Base-by-base conservation (phyloP, 331 rosid species). In the Quercus lobata region DNA sequence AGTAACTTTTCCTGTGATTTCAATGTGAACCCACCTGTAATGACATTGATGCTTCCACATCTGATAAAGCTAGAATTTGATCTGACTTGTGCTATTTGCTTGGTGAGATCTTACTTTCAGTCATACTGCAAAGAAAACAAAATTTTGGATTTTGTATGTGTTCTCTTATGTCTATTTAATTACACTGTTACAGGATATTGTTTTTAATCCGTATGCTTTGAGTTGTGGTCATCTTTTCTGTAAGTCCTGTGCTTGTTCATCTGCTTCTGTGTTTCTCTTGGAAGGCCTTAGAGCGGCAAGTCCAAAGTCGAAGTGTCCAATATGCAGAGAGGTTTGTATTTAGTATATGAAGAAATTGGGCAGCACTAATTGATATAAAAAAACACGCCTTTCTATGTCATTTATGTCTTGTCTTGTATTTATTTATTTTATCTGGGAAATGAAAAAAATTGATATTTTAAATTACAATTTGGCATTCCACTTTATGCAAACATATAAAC, bases 211-310 rank as follows among this genome's bases (percentile, higher is more conserved):
- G 17, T 92, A 89, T 87, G 94, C 97, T 71, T 81, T 95, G 90
- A 80, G 92, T 73, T 93, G 97, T 81, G 97, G 97, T 16, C 98
- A 95, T 84, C 82, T 92, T 72, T 95, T 92, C 76, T 95, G 98
- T 89, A 95, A 95, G 83, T 84, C 97, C 29, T 95, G 97, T 81
- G 94, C 90, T 82, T 94, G 98, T 87, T 89, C 97, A 22, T 93
- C 97, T 71, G 97, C 96, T 69, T 87, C 97, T 56, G 91, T 92
- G 80, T 83, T 84, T 91, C 87, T 88, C 27, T 94, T 90, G 61
- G 86, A 92, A 78, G 97, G 97, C 81, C 92, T 84, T 55, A 95
- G 89, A 87, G 76, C 89, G 65, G 97, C 97, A 54, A 79, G 66
- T 78, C 76, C 37, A 5, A 89, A 88, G 63, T 81, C 92, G 14